These are phyloP conservation scores for Fusarium secorum DNA, from an alignment of 2,329 filamentous ascomycete genomes.

Conservation along the genomic window DNA sequence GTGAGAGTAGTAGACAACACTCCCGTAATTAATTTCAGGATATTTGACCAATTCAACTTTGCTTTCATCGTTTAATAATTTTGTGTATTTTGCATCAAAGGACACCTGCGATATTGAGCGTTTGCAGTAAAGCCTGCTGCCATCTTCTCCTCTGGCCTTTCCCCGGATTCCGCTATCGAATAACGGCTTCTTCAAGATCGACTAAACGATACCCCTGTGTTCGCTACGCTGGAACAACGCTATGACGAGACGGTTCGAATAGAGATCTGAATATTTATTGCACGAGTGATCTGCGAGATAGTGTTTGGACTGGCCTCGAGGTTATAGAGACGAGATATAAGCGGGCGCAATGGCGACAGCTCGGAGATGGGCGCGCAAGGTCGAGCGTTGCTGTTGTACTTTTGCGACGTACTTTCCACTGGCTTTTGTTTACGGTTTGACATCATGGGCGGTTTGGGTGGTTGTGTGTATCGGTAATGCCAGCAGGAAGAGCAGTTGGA, in stretches of 20 bases:
- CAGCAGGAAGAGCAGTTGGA: slow-evolving; percentile 61
- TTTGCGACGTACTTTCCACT: slow-evolving; percentile 86
- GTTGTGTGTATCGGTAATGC: slow-evolving; percentile 74
- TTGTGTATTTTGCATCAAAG: neutral
- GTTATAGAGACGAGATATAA: neutral
- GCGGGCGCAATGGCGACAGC: slow-evolving; percentile 52
- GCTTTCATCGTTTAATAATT: slow-evolving; percentile 6
- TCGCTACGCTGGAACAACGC: slow-evolving; percentile 22
- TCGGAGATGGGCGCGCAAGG: slow-evolving; percentile 70
- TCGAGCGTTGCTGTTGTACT: slow-evolving; percentile 85
- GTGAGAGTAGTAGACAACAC: neutral
- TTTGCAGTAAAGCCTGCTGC: neutral
- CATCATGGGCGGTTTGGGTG: slow-evolving; percentile 95
- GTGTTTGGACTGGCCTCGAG: neutral
- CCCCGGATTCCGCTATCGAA: neutral
- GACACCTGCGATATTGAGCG: neutral
- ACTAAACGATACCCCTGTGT: slow-evolving; percentile 14
- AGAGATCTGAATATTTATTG: neutral
- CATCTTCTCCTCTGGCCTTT: neutral
- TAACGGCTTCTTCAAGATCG: slow-evolving; percentile 17
- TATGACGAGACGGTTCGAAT: slow-evolving; percentile 12
- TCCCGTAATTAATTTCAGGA: slow-evolving; percentile 19
- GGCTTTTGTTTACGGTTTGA: slow-evolving; percentile 84
- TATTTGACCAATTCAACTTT: slow-evolving; percentile 11
- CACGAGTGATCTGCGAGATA: neutral